phyloP scores from a whole-genome alignment of 2,329 filamentous ascomycete genomes.

The Fusarium humuli region DNA sequence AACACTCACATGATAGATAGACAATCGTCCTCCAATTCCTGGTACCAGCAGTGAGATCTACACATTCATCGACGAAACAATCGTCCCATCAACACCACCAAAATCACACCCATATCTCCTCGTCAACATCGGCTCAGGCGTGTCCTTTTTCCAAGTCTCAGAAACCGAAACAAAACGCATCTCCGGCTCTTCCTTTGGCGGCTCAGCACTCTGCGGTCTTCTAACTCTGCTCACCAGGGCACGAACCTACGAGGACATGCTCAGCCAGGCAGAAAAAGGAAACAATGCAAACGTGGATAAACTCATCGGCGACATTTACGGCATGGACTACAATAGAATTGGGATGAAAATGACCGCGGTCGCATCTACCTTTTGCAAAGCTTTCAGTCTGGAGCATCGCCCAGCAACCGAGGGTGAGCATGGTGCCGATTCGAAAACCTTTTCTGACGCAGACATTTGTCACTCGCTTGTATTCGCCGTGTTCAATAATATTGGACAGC shows the following conservation, averaged over 20 bases:
- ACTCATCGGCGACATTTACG: constrained; percentile 97
- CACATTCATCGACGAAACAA: constrained; percentile 88
- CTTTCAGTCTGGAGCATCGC: constrained; percentile 89
- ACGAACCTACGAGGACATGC: constrained; percentile 96
- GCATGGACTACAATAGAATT: constrained; percentile 94
- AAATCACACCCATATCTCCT: constrained; percentile 94
- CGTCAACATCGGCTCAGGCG: constrained; percentile 97
- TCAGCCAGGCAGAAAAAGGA: constrained; percentile 87
- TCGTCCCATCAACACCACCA: constrained; percentile 86
- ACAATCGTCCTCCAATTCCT: constrained; percentile 16
- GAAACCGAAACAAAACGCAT: constrained; percentile 87
- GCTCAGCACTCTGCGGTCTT: constrained; percentile 94
- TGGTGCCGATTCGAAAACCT: constrained; percentile 60
- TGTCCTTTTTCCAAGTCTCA: constrained; percentile 96
- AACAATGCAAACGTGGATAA: constrained; percentile 96
- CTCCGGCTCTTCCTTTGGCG: constrained; percentile 92
- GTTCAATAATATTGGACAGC: constrained; percentile 97
- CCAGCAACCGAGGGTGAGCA: constrained; percentile 74
- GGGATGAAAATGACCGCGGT: constrained; percentile 96
- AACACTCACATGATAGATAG: background rate
- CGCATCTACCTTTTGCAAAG: constrained; percentile 95
- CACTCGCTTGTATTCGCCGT: constrained; percentile 93
- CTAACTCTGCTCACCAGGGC: constrained; percentile 92
- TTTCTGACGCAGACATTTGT: constrained; percentile 86
- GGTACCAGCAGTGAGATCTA: constrained; percentile 79